A percentile compares a stretch with the other conserved stretches of the same genome.
phyloP scores from a whole-genome alignment of 257 asterid species.

The Ocimum tenuiflorum region DNA sequence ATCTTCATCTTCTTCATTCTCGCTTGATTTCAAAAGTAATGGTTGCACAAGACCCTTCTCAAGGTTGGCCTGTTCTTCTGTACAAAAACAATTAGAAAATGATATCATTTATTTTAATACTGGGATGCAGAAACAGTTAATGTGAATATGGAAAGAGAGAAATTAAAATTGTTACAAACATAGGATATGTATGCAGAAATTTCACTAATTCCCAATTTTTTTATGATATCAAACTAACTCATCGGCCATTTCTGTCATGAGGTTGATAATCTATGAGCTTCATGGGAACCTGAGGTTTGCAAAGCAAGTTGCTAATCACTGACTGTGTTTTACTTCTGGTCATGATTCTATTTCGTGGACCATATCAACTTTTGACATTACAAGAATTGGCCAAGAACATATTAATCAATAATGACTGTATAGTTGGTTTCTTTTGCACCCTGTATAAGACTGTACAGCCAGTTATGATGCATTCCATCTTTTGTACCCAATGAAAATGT shows the following conservation, averaged over 20 bases:
- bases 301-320: neutral
- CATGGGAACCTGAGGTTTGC: neutral
- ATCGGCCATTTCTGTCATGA: neutral
- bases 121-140: neutral
- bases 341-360: too few species aligned
- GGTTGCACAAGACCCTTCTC: slow-evolving; percentile 77
- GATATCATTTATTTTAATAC: neutral
- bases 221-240: neutral
- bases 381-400: neutral
- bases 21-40: slow-evolving; percentile 43
- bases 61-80: slow-evolving; percentile 42
- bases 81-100: neutral
- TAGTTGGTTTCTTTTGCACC: neutral
- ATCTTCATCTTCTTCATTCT: slow-evolving; percentile 46
- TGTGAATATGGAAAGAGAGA: neutral
- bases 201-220: neutral
- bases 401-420: neutral
- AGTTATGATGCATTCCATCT: neutral
- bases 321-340: neutral
- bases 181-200: neutral
- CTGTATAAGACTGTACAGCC: neutral
- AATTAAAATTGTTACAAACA: neutral
- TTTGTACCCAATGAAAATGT: neutral
- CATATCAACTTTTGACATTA: neutral
- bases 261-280: neutral